phyloP scores from a whole-genome alignment of 306 rosid genomes.

The Dryas octopetala region DNA sequence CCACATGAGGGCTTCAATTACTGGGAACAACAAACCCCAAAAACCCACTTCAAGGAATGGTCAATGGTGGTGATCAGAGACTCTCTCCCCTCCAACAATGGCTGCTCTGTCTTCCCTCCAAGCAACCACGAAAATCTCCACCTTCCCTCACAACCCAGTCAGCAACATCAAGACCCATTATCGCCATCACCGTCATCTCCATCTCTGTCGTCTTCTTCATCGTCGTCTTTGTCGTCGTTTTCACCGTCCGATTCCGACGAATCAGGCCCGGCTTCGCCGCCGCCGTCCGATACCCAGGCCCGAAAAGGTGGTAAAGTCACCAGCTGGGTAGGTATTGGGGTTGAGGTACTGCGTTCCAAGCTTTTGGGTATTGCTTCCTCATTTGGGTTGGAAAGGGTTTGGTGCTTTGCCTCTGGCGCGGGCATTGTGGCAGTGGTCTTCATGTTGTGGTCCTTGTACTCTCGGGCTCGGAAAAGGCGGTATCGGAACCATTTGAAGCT shows the following conservation, averaged over 20 bases:
- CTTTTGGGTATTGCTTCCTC: constrained; percentile 33
- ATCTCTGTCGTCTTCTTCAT: constrained; percentile 12
- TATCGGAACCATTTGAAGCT: constrained; percentile 30
- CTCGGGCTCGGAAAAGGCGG: constrained; percentile 33
- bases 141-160: background rate
- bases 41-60: constrained; percentile 23
- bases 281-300: constrained; percentile 28
- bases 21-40: background rate
- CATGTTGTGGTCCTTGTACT: constrained; percentile 42
- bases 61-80: constrained; percentile 44
- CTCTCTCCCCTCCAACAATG: constrained; percentile 18
- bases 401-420: constrained; percentile 38
- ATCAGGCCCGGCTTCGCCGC: constrained; percentile 24
- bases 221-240: constrained; percentile 29
- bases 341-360: constrained; percentile 46
- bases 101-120: constrained; percentile 49
- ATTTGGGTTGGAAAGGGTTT: constrained; percentile 28
- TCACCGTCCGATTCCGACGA: constrained; percentile 50
- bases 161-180: constrained; percentile 6
- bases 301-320: constrained; percentile 18
- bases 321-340: constrained; percentile 42
- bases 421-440: constrained; percentile 30
- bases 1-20: background rate
- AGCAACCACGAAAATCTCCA: constrained; percentile 48
- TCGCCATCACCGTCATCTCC: constrained; percentile 20